A percentile compares a stretch with the other conserved stretches of the same genome.
These are phyloP conservation scores for Xylona heveae DNA, from an alignment of 495 filamentous ascomycete genomes.

Conservation along the genomic window DNA sequence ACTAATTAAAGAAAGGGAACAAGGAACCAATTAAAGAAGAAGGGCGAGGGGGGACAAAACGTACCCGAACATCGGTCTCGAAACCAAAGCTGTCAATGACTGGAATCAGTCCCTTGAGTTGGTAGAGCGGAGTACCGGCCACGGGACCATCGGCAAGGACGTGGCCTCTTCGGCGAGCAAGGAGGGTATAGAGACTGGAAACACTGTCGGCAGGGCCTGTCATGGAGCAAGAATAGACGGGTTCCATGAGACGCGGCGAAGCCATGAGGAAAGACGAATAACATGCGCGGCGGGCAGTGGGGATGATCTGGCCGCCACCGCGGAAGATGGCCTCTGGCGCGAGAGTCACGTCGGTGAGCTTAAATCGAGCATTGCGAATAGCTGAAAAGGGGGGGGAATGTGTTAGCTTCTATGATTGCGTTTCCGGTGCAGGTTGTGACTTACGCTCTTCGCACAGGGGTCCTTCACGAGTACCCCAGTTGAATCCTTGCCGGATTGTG, in stretches of 20 bases:
- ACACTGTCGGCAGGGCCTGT: conserved; percentile 83
- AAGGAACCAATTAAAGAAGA: conserved; percentile 1
- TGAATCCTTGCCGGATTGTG: conserved; percentile 83
- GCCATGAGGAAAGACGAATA: conserved; percentile 96
- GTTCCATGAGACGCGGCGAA: conserved; percentile 87
- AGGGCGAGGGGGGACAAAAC: conserved; percentile 1
- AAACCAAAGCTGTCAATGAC: conserved; percentile 96
- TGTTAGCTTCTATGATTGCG: background rate
- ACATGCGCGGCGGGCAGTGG: conserved; percentile 72
- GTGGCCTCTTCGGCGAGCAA: conserved; percentile 74
- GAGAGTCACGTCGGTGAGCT: conserved; percentile 73
- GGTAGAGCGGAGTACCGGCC: conserved; percentile 81
- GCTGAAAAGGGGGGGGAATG: conserved; percentile 19
- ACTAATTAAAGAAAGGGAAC: background rate
- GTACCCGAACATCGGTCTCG: conserved; percentile 68
- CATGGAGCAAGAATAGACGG: conserved; percentile 79
- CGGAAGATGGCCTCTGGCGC: conserved; percentile 81
- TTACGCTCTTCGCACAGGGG: conserved; percentile 95
- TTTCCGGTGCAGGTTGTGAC: conserved; percentile 15
- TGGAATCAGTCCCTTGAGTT: conserved; percentile 71
- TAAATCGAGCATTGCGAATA: conserved; percentile 91
- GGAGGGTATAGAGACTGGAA: conserved; percentile 71
- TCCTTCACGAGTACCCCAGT: conserved; percentile 86
- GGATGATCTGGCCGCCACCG: conserved; percentile 93
- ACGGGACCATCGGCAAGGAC: conserved; percentile 85